Percentiles rank a stretch among this genome's conserved stretches.
Conservation (phyloP, 2,329 filamentous ascomycete species). For the Colletotrichum sp. region DNA sequence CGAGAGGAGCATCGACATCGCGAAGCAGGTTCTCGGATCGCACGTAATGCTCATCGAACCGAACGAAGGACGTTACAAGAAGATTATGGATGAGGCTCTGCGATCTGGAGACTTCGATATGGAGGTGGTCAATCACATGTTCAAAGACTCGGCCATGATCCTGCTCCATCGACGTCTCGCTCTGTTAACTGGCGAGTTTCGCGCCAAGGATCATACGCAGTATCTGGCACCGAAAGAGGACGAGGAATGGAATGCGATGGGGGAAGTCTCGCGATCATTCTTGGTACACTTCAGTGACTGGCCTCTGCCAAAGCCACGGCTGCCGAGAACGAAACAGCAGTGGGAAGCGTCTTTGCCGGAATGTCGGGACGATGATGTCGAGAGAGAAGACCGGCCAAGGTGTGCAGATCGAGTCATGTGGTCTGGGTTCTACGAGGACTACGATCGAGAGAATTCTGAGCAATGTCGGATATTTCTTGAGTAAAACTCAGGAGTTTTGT, state of each 20-base stretch:
- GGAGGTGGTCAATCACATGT: slow-evolving; percentile 70
- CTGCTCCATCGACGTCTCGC: slow-evolving; percentile 68
- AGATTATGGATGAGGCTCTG: slow-evolving; percentile 45
- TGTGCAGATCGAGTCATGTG: background rate
- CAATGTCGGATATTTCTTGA: no score
- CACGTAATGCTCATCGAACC: slow-evolving; percentile 64
- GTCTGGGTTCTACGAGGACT: background rate
- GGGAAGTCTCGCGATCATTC: slow-evolving; percentile 62
- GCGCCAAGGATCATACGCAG: slow-evolving; percentile 45
- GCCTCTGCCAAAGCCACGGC: slow-evolving; percentile 67
- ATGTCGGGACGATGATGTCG: background rate
- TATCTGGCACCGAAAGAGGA: slow-evolving; percentile 51
- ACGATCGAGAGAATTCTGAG: background rate
- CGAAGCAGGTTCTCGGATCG: slow-evolving; percentile 47
- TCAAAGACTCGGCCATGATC: slow-evolving; percentile 59
- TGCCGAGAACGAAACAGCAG: background rate
- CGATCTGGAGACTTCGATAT: slow-evolving; percentile 60
- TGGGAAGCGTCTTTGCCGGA: background rate
- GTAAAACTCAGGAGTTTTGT: no score
- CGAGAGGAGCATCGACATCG: slow-evolving; percentile 32
- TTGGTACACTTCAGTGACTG: slow-evolving; percentile 74
- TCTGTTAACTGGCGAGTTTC: slow-evolving; percentile 67
- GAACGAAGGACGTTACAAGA: slow-evolving; percentile 21
- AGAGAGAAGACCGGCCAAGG: background rate
- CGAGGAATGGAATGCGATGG: slow-evolving; percentile 61